These are phyloP conservation scores for Pestalotiopsis sp. DNA, from an alignment of 2,329 filamentous ascomycete species.

Conservation along the genomic window DNA sequence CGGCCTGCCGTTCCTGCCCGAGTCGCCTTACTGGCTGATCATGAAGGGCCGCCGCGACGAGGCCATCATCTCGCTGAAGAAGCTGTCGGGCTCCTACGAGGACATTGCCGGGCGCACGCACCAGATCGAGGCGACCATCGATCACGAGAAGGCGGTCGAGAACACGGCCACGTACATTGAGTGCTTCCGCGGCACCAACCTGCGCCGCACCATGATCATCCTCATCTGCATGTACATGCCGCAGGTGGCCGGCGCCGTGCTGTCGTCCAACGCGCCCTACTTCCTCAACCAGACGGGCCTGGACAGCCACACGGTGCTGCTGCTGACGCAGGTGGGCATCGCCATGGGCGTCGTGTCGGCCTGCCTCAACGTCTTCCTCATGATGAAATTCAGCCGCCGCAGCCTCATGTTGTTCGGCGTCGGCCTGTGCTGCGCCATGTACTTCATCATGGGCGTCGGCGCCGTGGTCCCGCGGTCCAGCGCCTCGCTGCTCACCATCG, in stretches of 20 bases:
- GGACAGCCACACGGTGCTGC: constrained; percentile 16
- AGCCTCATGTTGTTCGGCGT: constrained; percentile 22
- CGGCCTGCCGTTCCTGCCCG: constrained; percentile 31
- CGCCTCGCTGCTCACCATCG: constrained; percentile 18
- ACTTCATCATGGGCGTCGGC: constrained; percentile 22
- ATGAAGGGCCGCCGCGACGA: constrained; percentile 29
- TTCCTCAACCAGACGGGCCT: constrained; percentile 25
- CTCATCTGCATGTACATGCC: constrained; percentile 20
- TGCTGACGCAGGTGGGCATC: constrained; percentile 22
- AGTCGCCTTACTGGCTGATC: constrained; percentile 36
- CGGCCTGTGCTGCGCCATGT: constrained; percentile 17
- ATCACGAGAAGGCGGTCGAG: neutral
- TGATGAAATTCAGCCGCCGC: constrained; percentile 21
- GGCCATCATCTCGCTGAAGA: constrained; percentile 31
- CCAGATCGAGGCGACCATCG: constrained; percentile 12
- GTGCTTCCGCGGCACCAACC: constrained; percentile 17
- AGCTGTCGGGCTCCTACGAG: constrained; percentile 22
- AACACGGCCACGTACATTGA: neutral
- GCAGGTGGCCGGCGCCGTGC: constrained; percentile 18
- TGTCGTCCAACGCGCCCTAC: constrained; percentile 24
- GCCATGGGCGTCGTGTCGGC: constrained; percentile 18
- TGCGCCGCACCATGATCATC: constrained; percentile 20
- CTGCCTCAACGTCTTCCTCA: constrained; percentile 20
- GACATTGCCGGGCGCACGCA: neutral
- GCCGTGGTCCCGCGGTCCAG: constrained; percentile 17